These are phyloP conservation scores for Calcarisporium arbuscula DNA, from an alignment of 2,329 filamentous ascomycete genomes.

Conservation along the genomic window DNA sequence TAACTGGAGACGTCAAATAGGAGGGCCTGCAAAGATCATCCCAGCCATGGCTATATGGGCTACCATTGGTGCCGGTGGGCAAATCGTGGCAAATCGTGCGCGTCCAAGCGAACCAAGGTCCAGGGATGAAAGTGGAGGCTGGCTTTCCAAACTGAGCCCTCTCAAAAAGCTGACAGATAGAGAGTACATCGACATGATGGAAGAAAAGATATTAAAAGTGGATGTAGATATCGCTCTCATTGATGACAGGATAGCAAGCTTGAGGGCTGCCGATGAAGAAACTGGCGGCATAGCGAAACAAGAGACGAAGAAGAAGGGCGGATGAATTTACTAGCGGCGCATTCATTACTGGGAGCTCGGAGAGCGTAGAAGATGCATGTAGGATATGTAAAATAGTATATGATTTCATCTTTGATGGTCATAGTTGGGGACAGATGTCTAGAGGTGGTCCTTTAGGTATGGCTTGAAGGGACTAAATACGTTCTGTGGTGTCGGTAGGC, in stretches of 20 bases:
- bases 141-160: slow-evolving; percentile 62
- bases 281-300: too few relatives aligned
- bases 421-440: too few relatives aligned
- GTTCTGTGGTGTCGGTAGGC: too few relatives aligned
- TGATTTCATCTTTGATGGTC: too few relatives aligned
- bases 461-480: too few relatives aligned
- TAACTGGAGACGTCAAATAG: slow-evolving; percentile 25
- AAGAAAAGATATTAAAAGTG: slow-evolving; percentile 63
- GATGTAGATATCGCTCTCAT: slow-evolving; percentile 73
- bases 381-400: too few relatives aligned
- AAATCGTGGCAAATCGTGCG: slow-evolving; percentile 28
- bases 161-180: slow-evolving; percentile 64
- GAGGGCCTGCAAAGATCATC: slow-evolving; percentile 46
- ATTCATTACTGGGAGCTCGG: too few relatives aligned
- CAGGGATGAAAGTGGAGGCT: slow-evolving; percentile 33
- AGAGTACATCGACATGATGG: slow-evolving; percentile 65
- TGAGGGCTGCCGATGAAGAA: slow-evolving; percentile 14
- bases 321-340: too few relatives aligned
- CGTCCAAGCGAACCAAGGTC: slow-evolving; percentile 16
- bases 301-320: too few relatives aligned
- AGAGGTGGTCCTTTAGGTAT: too few relatives aligned
- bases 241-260: slow-evolving; percentile 61
- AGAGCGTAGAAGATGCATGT: too few relatives aligned
- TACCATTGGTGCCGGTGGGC: slow-evolving; percentile 32
- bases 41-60: slow-evolving; percentile 46